Evolutionary conservation across 306 rosid species (phyloP).

Genomic region (Vicia sativa): DNA sequence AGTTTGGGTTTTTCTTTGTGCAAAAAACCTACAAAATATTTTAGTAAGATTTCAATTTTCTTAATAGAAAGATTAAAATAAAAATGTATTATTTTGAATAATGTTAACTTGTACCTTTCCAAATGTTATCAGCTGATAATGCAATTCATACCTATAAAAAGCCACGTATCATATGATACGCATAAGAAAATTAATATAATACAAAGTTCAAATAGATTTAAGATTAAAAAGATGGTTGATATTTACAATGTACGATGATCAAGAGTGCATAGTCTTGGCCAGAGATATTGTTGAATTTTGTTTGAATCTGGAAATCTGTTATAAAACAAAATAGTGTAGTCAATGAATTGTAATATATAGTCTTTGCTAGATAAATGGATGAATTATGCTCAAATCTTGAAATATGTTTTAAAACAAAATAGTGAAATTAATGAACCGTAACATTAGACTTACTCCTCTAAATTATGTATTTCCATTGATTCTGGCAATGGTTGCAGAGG

Average conservation of each 20-base stretch:
- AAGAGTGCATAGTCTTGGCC: constrained; percentile 64
- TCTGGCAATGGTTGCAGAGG: constrained; percentile 76
- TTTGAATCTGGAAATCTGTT: constrained; percentile 61
- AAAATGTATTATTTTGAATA: neutral
- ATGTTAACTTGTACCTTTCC: constrained; percentile 59
- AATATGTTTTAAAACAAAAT: constrained; percentile 42
- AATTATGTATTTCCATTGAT: constrained; percentile 52
- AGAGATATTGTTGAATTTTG: constrained; percentile 69
- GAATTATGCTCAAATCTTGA: constrained; percentile 54
- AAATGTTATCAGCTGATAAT: constrained; percentile 78
- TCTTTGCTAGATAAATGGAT: constrained; percentile 77
- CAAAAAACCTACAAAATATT: constrained; percentile 61
- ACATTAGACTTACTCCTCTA: constrained; percentile 54
- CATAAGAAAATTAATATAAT: neutral
- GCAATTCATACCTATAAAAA: constrained; percentile 65
- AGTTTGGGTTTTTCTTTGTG: constrained; percentile 63
- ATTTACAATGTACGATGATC: constrained; percentile 55
- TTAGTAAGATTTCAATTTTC: constrained; percentile 6
- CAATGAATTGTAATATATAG: constrained; percentile 25
- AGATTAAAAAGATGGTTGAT: neutral
- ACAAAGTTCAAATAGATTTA: neutral
- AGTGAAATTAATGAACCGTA: neutral
- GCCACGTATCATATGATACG: neutral
- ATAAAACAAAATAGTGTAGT: neutral
- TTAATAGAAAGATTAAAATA: neutral